Evolutionary conservation across 2,329 filamentous ascomycete species (phyloP), one percentile per base, ranked within the genome.

Genomic region (Trematosphaeria pertusa): DNA sequence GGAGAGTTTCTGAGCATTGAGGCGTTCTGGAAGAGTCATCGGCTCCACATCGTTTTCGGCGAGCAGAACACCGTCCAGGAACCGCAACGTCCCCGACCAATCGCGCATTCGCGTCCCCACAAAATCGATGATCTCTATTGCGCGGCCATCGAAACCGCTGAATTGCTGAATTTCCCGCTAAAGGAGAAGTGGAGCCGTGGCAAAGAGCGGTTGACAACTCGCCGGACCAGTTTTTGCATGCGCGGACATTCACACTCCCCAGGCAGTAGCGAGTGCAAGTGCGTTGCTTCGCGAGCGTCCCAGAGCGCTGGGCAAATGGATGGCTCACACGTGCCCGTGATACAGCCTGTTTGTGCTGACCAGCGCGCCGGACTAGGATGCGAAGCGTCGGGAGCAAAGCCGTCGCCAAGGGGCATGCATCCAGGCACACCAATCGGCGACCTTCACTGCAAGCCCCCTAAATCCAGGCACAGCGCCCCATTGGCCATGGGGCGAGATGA

Each of bases 341-440:
- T 28, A 37, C 43, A 26, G 11, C 11, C 5, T 38, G 26, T n/a
- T 31, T 31, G 31, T 10, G 21, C 14, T 17, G 37, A 18, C 20
- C 31, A 22, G 34, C 32, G 17, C 17, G 30, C 5, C 21, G 32
- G 18, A 12, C 31, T 15, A 18, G 30, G 43, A 52, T 24, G 6
- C 37, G 46, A 50, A 47, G 48, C 50, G 50, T 44, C 48, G 44
- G 44, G 33, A 12, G 24, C 24, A 7, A 28, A 28, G 24, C 24
- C 24, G 24, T 28, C 24, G 24, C 24, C 24, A 28, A 28, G 24
- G 24, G 44, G 26, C 43, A 19, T 17, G 14, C 37, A n/a, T 21
- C 33, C 64, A 69, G 64, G 64, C 22, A 68, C 64, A 62, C 65
- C 65, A 69, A 69, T 67, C 36, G 52, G 28, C 9, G 20, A 6